Conservation (phyloP, 495 filamentous ascomycete genomes). For the Darksidea phi region DNA sequence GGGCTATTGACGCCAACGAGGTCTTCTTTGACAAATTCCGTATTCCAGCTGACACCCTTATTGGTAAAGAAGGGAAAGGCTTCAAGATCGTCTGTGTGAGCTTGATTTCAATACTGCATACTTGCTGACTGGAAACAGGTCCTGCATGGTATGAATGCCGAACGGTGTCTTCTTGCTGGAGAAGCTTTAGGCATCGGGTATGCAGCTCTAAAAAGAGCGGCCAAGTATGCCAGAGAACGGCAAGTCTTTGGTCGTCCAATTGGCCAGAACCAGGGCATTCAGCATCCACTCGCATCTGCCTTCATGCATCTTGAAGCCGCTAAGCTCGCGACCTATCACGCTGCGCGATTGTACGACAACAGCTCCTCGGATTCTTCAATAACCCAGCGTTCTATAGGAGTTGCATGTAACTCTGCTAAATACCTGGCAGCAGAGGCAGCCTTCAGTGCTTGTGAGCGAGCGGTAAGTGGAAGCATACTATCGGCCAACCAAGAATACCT, state of each 20-base stretch:
- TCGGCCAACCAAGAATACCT: not conserved
- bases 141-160: conserved; percentile 81
- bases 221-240: conserved; percentile 66
- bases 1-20: conserved; percentile 78
- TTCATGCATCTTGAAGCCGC: conserved; percentile 81
- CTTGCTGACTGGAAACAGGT: too few species aligned
- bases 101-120: too few species aligned
- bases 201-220: conserved; percentile 63
- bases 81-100: conserved; percentile 79
- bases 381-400: conserved; percentile 62
- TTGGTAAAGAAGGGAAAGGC: conserved; percentile 68
- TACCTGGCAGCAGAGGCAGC: conserved; percentile 78
- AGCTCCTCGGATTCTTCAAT: conserved; percentile 52
- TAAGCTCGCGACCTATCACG: conserved; percentile 75
- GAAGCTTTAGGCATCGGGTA: conserved; percentile 78
- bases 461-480: conserved; percentile 43
- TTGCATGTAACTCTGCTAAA: conserved; percentile 74
- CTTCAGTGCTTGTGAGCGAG: conserved; percentile 70
- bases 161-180: conserved; percentile 72
- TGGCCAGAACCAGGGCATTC: conserved; percentile 71
- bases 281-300: conserved; percentile 69
- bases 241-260: conserved; percentile 70
- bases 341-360: conserved; percentile 67
- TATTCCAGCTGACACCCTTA: conserved; percentile 59
- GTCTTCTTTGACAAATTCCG: conserved; percentile 77